Conservation (phyloP, 805 yeast genomes). For the Wickerhamomyces bovis region DNA sequence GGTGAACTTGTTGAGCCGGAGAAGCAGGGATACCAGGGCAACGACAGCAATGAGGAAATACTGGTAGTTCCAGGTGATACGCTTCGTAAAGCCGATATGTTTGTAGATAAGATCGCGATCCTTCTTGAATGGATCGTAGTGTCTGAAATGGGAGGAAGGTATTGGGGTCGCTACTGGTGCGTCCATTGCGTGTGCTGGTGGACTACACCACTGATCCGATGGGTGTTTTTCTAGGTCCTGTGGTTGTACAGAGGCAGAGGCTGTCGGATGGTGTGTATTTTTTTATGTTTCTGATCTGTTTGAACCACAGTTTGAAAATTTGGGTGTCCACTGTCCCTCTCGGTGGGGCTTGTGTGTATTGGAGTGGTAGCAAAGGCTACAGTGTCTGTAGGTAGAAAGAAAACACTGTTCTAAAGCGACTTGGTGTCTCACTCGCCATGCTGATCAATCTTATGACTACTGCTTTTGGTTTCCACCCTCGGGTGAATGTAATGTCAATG, state of each 20-base stretch:
- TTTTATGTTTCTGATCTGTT: background rate
- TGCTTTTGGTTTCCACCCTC: too few relatives aligned
- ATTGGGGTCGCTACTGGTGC: background rate
- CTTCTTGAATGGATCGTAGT: constrained; percentile 17
- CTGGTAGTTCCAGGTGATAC: constrained; percentile 17
- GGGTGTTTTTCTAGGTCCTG: background rate
- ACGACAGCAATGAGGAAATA: constrained; percentile 9
- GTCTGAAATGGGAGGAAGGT: constrained; percentile 10
- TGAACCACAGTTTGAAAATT: background rate
- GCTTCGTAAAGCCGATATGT: constrained; percentile 20
- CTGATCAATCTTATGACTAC: too few relatives aligned
- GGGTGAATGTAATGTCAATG: too few relatives aligned
- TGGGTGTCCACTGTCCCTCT: too few relatives aligned
- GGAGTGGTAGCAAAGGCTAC: too few relatives aligned
- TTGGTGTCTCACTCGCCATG: too few relatives aligned
- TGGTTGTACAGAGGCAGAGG: too few relatives aligned
- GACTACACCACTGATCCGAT: background rate
- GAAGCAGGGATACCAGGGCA: background rate
- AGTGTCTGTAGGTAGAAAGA: too few relatives aligned
- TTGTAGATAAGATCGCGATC: constrained; percentile 15
- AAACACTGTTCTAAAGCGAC: too few relatives aligned
- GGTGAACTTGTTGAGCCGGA: background rate
- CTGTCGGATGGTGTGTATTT: too few relatives aligned
- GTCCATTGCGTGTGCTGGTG: background rate
- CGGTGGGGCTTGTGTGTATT: too few relatives aligned